These are phyloP conservation scores for Suillus hirtellus DNA, from an alignment of 768 basidiomycete genomes.

Conservation along the genomic window DNA sequence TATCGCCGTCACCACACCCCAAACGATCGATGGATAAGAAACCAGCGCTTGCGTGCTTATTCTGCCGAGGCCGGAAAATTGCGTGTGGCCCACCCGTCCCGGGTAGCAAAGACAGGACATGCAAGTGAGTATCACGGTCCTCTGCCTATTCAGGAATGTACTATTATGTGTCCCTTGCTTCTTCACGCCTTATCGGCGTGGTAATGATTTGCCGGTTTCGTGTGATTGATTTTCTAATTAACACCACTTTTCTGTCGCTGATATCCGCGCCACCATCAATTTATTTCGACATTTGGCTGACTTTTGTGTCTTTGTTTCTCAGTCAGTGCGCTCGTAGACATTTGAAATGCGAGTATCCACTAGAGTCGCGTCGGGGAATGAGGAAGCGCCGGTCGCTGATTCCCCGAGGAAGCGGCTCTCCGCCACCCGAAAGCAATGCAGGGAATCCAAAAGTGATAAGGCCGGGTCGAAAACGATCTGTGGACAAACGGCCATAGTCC, in stretches of 20 bases:
- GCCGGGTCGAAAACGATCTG: conserved; percentile 29
- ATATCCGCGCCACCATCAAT: conserved; percentile 25
- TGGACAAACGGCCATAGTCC: conserved; percentile 25
- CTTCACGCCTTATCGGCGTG: conserved; percentile 18
- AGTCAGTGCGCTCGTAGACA: conserved; percentile 76
- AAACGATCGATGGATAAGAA: conserved; percentile 46
- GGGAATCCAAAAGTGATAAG: conserved; percentile 30
- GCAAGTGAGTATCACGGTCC: conserved; percentile 55
- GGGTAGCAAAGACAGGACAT: conserved; percentile 55
- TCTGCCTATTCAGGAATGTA: conserved; percentile 4
- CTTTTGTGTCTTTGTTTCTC: conserved; percentile 23
- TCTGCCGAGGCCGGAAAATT: conserved; percentile 68
- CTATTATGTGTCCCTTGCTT: conserved; percentile 1
- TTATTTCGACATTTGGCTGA: conserved; percentile 21
- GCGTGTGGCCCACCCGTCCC: conserved; percentile 62
- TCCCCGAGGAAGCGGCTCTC: conserved; percentile 28
- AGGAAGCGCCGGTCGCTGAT: conserved; percentile 43
- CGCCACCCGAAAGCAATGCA: conserved; percentile 26
- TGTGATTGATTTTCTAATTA: conserved; percentile 13
- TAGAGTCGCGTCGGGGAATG: conserved; percentile 70
- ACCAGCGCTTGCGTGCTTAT: conserved; percentile 62
- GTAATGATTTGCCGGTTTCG: conserved; percentile 15
- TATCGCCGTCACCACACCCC: conserved; percentile 25
- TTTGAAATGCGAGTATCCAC: conserved; percentile 70
- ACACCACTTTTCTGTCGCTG: conserved; percentile 16